Conservation (phyloP, 1,284 basidiomycete genomes). For the Trichosporon faecale region DNA sequence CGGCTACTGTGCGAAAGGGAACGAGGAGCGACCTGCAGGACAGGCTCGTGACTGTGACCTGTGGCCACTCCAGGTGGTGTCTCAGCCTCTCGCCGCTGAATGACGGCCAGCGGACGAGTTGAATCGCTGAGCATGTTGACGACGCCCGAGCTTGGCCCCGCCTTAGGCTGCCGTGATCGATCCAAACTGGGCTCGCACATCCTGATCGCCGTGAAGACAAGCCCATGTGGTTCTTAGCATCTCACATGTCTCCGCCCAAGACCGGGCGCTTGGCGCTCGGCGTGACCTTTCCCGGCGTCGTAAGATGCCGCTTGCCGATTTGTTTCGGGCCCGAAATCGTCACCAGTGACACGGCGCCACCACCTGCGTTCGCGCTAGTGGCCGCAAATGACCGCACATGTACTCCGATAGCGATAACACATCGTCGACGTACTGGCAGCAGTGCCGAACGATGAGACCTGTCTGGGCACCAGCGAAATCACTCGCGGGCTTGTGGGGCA, state of each 20-base stretch:
- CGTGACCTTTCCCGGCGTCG: background rate
- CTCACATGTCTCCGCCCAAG: background rate
- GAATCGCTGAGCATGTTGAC: too few relatives aligned
- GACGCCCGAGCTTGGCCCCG: background rate
- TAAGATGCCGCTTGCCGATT: background rate
- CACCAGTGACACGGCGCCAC: background rate
- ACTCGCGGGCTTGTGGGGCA: too few relatives aligned
- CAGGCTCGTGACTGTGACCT: too few relatives aligned
- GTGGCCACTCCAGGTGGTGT: too few relatives aligned
- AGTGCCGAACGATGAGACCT: background rate
- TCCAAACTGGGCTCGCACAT: background rate
- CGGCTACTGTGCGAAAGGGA: too few relatives aligned
- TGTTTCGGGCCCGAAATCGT: background rate
- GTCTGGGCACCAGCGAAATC: background rate
- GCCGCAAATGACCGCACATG: background rate
- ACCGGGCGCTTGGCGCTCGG: background rate
- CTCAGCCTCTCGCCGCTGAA: too few relatives aligned
- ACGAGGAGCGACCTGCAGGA: too few relatives aligned
- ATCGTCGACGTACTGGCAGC: too few relatives aligned
- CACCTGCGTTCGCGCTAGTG: background rate
- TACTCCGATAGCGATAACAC: background rate
- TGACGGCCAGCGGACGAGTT: too few relatives aligned
- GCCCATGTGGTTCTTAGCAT: background rate
- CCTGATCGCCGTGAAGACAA: background rate
- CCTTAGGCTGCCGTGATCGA: too few relatives aligned